Evolutionary conservation across 768 basidiomycete species (phyloP).

Genomic region (Mycena vulgaris): DNA sequence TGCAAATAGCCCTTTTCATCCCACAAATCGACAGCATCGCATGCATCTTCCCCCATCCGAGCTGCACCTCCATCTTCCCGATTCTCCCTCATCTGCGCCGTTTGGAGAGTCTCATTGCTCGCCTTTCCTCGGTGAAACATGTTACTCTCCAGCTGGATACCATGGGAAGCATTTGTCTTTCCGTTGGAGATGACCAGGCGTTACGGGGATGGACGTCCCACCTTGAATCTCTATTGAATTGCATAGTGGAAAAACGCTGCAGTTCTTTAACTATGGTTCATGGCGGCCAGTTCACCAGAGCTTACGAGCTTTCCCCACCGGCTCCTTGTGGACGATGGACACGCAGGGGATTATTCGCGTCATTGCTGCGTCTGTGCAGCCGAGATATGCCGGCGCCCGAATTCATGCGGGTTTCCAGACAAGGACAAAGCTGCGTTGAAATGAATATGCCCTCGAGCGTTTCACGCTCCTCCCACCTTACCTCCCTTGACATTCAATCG

Average conservation of each 20-base stretch:
- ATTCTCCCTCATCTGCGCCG: not conserved
- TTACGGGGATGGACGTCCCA: too few relatives aligned
- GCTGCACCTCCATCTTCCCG: not conserved
- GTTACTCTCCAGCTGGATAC: not conserved
- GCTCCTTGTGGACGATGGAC: not conserved
- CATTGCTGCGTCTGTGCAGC: too few relatives aligned
- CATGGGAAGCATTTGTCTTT: not conserved
- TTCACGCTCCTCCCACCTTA: not conserved
- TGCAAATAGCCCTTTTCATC: not conserved
- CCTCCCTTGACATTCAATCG: not conserved
- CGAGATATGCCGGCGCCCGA: too few relatives aligned
- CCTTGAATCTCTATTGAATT: slow-evolving; percentile 8
- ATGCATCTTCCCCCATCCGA: not conserved
- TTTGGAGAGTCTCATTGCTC: not conserved
- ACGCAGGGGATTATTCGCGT: too few relatives aligned
- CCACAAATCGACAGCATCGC: too few relatives aligned
- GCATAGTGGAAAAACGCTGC: not conserved
- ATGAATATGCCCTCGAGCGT: not conserved
- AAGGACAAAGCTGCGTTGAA: too few relatives aligned
- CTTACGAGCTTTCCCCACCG: not conserved
- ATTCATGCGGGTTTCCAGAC: too few relatives aligned
- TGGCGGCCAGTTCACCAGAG: not conserved
- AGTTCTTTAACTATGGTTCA: not conserved
- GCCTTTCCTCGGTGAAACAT: not conserved
- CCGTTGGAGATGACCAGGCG: not conserved